Evolutionary conservation across 2,329 filamentous ascomycete species (phyloP).

Genomic region (Capronia epimyces): DNA sequence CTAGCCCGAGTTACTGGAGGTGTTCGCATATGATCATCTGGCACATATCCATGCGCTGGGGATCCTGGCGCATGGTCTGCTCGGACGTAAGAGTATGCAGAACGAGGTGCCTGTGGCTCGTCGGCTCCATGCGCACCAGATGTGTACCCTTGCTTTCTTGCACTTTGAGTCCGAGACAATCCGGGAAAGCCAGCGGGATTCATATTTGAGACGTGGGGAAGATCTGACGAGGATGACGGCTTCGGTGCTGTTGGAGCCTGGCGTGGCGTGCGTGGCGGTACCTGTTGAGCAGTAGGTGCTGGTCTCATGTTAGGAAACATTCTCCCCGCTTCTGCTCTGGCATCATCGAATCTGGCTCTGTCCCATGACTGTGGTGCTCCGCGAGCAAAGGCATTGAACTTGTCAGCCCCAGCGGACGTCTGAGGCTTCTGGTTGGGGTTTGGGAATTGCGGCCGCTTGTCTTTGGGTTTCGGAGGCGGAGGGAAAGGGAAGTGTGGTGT

Average conservation of each 20-base stretch:
- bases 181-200: slow-evolving; percentile 32
- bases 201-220: slow-evolving; percentile 33
- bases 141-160: slow-evolving; percentile 53
- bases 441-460: slow-evolving; percentile 12
- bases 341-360: slow-evolving; percentile 23
- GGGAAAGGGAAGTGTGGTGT: slow-evolving; percentile 20
- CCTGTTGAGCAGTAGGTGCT: slow-evolving; percentile 11
- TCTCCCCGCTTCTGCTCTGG: slow-evolving; percentile 24
- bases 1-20: slow-evolving; percentile 20
- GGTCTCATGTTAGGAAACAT: slow-evolving; percentile 26
- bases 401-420: slow-evolving; percentile 24
- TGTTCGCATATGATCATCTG: slow-evolving; percentile 18
- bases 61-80: slow-evolving; percentile 13
- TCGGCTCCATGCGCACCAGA: slow-evolving; percentile 55
- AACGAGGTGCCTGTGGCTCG: slow-evolving; percentile 50
- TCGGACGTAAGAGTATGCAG: slow-evolving; percentile 42
- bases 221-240: slow-evolving; percentile 19
- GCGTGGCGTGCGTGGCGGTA: slow-evolving; percentile 20
- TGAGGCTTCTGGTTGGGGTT: slow-evolving; percentile 16
- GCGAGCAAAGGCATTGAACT: slow-evolving; percentile 27
- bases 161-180: slow-evolving; percentile 37
- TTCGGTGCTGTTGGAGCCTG: slow-evolving; percentile 27
- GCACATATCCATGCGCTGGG: slow-evolving; percentile 15
- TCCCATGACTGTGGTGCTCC: slow-evolving; percentile 26
- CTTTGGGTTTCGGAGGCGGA: slow-evolving; percentile 21